phyloP scores from a whole-genome alignment of 1,284 basidiomycete species.

The Somion occarium region DNA sequence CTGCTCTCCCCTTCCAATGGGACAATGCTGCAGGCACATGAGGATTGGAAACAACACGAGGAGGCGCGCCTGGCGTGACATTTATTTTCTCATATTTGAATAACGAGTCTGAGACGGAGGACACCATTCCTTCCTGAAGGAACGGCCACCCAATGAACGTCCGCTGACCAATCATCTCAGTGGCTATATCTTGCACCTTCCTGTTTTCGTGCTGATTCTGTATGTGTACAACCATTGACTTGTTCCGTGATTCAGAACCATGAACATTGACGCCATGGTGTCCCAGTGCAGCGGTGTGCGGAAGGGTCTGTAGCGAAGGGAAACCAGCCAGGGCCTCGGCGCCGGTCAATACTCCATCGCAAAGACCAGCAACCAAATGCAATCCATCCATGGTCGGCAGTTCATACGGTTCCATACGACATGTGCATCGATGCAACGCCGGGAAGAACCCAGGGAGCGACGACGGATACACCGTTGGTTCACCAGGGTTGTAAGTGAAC shows the following conservation, averaged over 20 bases:
- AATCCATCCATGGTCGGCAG: constrained; percentile 87
- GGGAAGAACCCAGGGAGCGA: constrained; percentile 96
- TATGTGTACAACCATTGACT: constrained; percentile 89
- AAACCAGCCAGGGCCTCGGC: constrained; percentile 90
- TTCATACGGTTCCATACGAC: constrained; percentile 76
- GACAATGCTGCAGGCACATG: constrained; percentile 64
- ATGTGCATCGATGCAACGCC: constrained; percentile 78
- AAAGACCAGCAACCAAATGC: constrained; percentile 82
- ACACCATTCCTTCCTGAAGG: constrained; percentile 87
- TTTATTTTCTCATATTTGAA: constrained; percentile 82
- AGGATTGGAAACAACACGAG: constrained; percentile 65
- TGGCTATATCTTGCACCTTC: constrained; percentile 73
- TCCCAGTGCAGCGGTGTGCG: constrained; percentile 72
- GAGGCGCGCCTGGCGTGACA: constrained; percentile 47
- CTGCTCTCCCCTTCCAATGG: constrained; percentile 75
- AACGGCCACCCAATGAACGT: constrained; percentile 93
- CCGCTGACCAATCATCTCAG: constrained; percentile 70
- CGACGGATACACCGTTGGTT: constrained; percentile 75
- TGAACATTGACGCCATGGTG: constrained; percentile 94
- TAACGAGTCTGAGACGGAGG: constrained; percentile 81
- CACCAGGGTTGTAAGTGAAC: constrained; percentile 70
- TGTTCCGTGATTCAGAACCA: constrained; percentile 84
- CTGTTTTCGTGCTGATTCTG: constrained; percentile 68
- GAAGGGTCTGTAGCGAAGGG: constrained; percentile 90
- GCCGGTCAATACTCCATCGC: constrained; percentile 87